Percentiles rank a stretch among this genome's conserved stretches.
These are phyloP conservation scores for Helminthosporium solani DNA, from an alignment of 2,329 filamentous ascomycete genomes.

Conservation along the genomic window DNA sequence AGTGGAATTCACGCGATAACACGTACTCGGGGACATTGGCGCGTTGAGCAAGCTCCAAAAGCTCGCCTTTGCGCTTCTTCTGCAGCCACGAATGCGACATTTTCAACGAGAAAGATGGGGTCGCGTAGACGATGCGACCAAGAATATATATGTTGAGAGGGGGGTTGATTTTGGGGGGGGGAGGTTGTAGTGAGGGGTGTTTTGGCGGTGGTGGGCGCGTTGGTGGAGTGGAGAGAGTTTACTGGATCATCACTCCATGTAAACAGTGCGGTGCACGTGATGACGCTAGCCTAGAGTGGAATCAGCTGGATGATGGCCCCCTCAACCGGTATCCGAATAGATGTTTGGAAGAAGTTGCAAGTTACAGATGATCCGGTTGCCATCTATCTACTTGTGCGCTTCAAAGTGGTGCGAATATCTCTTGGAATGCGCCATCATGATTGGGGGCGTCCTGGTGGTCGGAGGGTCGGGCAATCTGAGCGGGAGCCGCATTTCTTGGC, in stretches of 20 bases:
- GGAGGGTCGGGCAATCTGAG: slow-evolving; percentile 12
- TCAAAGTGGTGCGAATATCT: too few species aligned
- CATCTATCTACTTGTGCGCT: too few species aligned
- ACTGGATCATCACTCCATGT: slow-evolving; percentile 15
- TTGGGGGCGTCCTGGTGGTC: slow-evolving; percentile 16
- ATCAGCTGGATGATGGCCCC: slow-evolving; percentile 2
- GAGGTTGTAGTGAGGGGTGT: slow-evolving; percentile 16
- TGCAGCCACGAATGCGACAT: slow-evolving; percentile 74
- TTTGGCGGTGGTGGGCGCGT: slow-evolving; percentile 22
- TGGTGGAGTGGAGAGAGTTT: slow-evolving; percentile 21
- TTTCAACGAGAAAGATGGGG: slow-evolving; percentile 42
- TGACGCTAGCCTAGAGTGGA: slow-evolving; percentile 8
- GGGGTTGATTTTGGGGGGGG: slow-evolving; percentile 7
- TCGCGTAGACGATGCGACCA: slow-evolving; percentile 55
- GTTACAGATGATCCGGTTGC: too few species aligned
- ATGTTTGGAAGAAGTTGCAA: too few species aligned
- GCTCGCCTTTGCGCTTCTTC: slow-evolving; percentile 78
- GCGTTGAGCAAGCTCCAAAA: slow-evolving; percentile 70
- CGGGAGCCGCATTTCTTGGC: slow-evolving; percentile 26
- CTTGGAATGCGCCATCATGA: neutral
- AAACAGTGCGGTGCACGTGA: slow-evolving; percentile 24
- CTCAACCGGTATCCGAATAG: too few species aligned
- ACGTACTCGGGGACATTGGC: slow-evolving; percentile 69
- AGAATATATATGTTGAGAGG: slow-evolving; percentile 17
- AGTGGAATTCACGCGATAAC: neutral